These are phyloP conservation scores for Herpotrichia juniperi DNA, from an alignment of 2,329 filamentous ascomycete species.

Conservation along the genomic window DNA sequence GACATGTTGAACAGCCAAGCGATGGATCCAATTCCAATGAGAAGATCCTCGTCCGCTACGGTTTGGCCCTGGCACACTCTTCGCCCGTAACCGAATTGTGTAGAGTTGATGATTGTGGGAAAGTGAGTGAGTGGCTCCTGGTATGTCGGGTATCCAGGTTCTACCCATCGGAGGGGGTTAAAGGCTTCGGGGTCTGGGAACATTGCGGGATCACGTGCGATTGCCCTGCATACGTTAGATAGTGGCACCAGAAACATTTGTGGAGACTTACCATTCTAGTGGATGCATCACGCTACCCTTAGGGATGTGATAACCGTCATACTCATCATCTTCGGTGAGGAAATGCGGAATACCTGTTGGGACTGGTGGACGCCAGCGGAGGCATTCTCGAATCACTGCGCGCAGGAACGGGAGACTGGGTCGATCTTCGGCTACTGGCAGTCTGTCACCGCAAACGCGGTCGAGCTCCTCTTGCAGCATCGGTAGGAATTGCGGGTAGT, in stretches of 20 bases:
- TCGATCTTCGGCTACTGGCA: slow-evolving; percentile 44
- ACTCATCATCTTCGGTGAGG: slow-evolving; percentile 61
- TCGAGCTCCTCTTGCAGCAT: slow-evolving; percentile 50
- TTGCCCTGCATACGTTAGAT: slow-evolving; percentile 47
- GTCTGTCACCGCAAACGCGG: slow-evolving; percentile 46
- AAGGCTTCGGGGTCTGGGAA: slow-evolving; percentile 73
- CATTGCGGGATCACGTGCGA: slow-evolving; percentile 58
- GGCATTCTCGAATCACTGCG: slow-evolving; percentile 46
- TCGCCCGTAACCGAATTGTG: slow-evolving; percentile 62
- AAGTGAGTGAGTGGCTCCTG: slow-evolving; percentile 57
- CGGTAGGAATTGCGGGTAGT: slow-evolving; percentile 51
- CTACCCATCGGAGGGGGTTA: slow-evolving; percentile 66
- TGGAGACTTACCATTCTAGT: slow-evolving; percentile 48
- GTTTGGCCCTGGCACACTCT: slow-evolving; percentile 52
- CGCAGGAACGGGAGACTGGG: slow-evolving; percentile 48
- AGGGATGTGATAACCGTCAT: slow-evolving; percentile 63
- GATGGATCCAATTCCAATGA: slow-evolving; percentile 51
- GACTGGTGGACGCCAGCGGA: slow-evolving; percentile 54
- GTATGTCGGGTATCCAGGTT: slow-evolving; percentile 59
- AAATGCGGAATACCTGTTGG: slow-evolving; percentile 60
- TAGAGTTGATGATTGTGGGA: slow-evolving; percentile 60
- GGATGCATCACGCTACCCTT: slow-evolving; percentile 57
- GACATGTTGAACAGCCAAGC: slow-evolving; percentile 54
- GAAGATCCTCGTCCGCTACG: slow-evolving; percentile 50
- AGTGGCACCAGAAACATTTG: background rate